A percentile compares a stretch with the other conserved stretches of the same genome.
These are phyloP conservation scores for Phylloporus rhodoxanthus DNA, from an alignment of 768 basidiomycete species.

Conservation along the genomic window DNA sequence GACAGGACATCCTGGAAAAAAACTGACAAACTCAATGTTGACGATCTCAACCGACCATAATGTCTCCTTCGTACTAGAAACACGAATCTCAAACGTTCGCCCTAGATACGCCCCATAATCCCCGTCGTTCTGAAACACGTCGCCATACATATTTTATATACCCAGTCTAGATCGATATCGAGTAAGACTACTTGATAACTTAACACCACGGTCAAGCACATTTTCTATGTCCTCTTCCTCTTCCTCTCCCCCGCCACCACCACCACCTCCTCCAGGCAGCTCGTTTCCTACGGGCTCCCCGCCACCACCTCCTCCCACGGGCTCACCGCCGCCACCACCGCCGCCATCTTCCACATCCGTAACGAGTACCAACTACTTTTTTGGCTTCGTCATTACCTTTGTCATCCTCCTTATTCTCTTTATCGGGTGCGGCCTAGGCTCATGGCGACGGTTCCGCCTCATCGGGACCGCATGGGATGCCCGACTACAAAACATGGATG, in stretches of 20 bases:
- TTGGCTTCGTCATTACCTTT: slow-evolving; percentile 31
- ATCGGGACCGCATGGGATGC: slow-evolving; percentile 18
- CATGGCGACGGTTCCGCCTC: slow-evolving; percentile 35
- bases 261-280: neutral
- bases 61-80: neutral
- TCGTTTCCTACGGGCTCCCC: neutral
- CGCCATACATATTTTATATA: neutral
- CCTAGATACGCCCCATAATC: slow-evolving; percentile 8
- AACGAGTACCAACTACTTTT: slow-evolving; percentile 27
- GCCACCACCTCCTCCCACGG: neutral
- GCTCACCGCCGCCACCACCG: neutral
- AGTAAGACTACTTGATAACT: neutral
- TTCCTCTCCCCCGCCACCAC: neutral
- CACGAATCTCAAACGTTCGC: neutral
- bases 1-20: no score
- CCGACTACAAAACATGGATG: slow-evolving; percentile 13
- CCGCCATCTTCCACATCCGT: neutral
- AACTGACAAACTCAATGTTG: neutral
- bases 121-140: slow-evolving; percentile 16
- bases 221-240: slow-evolving; percentile 16
- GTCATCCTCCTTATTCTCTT: slow-evolving; percentile 41
- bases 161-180: slow-evolving; percentile 10
- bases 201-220: neutral
- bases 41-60: neutral
- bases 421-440: slow-evolving; percentile 44